Evolutionary conservation across 225 moss, liverwort and hornwort species (phyloP).

Genomic region (Pleurozium schreberi): DNA sequence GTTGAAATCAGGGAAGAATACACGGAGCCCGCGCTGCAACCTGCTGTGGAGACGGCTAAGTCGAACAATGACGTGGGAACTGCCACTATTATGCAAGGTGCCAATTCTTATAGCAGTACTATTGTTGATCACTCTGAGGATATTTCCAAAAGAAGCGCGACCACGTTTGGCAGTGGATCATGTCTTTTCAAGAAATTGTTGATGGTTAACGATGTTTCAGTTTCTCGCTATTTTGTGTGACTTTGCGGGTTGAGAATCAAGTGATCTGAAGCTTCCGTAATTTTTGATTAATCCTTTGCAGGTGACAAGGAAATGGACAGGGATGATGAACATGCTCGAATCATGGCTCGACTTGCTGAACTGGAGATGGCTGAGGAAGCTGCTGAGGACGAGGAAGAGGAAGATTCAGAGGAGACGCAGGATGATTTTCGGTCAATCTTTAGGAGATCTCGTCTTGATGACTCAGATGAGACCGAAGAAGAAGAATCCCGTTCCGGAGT

Average conservation of each 20-base stretch:
- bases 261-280: not conserved
- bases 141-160: not conserved
- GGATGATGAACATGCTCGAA: conserved; percentile 54
- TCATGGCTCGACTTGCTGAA: conserved; percentile 69
- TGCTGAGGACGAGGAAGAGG: conserved; percentile 35
- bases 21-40: conserved; percentile 1
- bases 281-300: not conserved
- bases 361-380: conserved; percentile 79
- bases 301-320: conserved; percentile 9
- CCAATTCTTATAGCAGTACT: not conserved
- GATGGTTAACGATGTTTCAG: not conserved
- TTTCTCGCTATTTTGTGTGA: not conserved
- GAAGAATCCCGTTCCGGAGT: too few species aligned
- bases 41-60: not conserved
- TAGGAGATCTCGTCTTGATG: conserved; percentile 19
- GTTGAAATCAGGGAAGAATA: conserved; percentile 61
- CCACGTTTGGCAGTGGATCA: not conserved
- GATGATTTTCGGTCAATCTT: conserved; percentile 17
- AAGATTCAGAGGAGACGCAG: conserved; percentile 16
- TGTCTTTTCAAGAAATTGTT: not conserved
- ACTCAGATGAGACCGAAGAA: conserved; percentile 11
- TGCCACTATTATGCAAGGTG: not conserved
- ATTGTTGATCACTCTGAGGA: not conserved
- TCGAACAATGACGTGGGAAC: not conserved
- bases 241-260: not conserved